These are phyloP conservation scores for Croton setiger DNA, from an alignment of 441 rosid species.

Conservation along the genomic window DNA sequence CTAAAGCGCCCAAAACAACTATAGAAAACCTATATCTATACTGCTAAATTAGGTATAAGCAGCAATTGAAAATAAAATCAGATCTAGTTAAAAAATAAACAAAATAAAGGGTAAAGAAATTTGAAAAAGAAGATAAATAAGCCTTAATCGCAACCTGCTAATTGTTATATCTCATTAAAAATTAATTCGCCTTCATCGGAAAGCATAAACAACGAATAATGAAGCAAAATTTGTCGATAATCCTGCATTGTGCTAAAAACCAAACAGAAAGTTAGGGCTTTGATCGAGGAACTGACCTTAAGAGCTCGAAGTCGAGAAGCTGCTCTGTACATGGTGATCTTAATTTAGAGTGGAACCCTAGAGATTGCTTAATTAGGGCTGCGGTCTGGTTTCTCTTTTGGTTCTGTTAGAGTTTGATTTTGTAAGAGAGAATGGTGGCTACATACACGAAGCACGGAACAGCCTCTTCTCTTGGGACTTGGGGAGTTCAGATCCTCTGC, in stretches of 20 bases:
- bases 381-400: not conserved
- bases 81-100: slow-evolving; percentile 2
- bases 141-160: not conserved
- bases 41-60: not conserved
- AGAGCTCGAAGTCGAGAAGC: slow-evolving; percentile 51
- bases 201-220: not conserved
- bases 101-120: not conserved
- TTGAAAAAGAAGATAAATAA: not conserved
- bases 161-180: not conserved
- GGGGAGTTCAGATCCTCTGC: not conserved
- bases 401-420: not conserved
- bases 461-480: not conserved
- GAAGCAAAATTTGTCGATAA: not conserved
- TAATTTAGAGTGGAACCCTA: slow-evolving; percentile 14
- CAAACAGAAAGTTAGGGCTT: slow-evolving; percentile 18
- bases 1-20: not conserved
- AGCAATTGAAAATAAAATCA: slow-evolving; percentile 4
- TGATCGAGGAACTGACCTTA: slow-evolving; percentile 41
- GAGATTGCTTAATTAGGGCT: not conserved
- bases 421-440: slow-evolving; percentile 11
- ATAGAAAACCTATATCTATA: not conserved
- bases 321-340: slow-evolving; percentile 48
- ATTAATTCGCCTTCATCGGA: not conserved
- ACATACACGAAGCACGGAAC: not conserved
- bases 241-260: slow-evolving; percentile 14